Evolutionary conservation across 371 early-diverging fungal genomes (phyloP).

Genomic region (Funneliformis caledonium): DNA sequence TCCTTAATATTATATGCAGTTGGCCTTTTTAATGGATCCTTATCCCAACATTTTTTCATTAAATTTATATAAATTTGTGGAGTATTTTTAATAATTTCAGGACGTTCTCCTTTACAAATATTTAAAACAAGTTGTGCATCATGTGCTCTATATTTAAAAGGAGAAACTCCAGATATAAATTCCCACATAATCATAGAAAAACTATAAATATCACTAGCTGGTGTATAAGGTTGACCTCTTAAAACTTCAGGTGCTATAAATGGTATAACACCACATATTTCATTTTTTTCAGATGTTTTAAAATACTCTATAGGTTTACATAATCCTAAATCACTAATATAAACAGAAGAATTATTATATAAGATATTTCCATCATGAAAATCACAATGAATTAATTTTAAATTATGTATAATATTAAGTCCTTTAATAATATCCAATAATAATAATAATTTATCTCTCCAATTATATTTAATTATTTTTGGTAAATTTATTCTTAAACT

Average conservation of each 20-base stretch:
- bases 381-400: background rate
- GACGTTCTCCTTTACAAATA: background rate
- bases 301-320: background rate
- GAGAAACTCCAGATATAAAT: background rate
- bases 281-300: background rate
- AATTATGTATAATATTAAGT: background rate
- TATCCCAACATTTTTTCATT: background rate
- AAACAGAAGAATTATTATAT: background rate
- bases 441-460: background rate
- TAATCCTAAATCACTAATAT: background rate
- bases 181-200: constrained; percentile 1
- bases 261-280: background rate
- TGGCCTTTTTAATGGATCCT: background rate
- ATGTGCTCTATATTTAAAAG: background rate
- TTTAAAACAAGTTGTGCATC: background rate
- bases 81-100: background rate
- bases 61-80: background rate
- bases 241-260: constrained; percentile 6
- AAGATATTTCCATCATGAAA: background rate
- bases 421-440: background rate
- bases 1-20: background rate
- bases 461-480: background rate
- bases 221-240: background rate
- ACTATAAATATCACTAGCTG: constrained; percentile 13
- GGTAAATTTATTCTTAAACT: no score